Evolutionary conservation across 116 monocot species (phyloP).

Genomic region (Cymodocea nodosa): DNA sequence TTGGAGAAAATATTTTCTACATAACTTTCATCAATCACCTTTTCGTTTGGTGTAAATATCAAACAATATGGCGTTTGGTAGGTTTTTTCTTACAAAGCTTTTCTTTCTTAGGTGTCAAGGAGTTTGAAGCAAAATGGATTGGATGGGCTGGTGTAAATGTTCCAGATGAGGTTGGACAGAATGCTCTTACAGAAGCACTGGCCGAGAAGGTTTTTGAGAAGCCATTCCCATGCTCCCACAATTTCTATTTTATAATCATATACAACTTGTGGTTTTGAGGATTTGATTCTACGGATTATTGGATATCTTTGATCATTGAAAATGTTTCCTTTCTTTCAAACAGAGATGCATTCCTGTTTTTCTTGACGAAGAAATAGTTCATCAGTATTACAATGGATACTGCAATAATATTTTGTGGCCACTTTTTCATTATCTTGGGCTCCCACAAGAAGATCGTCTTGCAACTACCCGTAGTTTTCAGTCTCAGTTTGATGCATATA

Average conservation of each 20-base stretch:
- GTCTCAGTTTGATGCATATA: slow-evolving; percentile 94
- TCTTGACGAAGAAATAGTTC: slow-evolving; percentile 95
- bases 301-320: background rate
- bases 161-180: slow-evolving; percentile 80
- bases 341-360: slow-evolving; percentile 99
- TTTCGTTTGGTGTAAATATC: too few species aligned
- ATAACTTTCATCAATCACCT: too few species aligned
- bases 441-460: slow-evolving; percentile 89
- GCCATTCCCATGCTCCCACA: slow-evolving; percentile 1
- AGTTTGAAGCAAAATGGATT: slow-evolving; percentile 96
- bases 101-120: slow-evolving; percentile 55
- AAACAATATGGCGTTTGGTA: background rate
- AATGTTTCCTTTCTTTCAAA: slow-evolving; percentile 5
- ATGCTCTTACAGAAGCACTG: slow-evolving; percentile 68
- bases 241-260: slow-evolving; percentile 1
- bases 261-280: background rate
- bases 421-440: slow-evolving; percentile 89
- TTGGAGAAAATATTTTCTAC: too few species aligned
- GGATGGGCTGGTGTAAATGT: slow-evolving; percentile 99
- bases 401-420: slow-evolving; percentile 99
- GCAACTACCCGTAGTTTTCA: slow-evolving; percentile 98
- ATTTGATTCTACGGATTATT: background rate
- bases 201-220: slow-evolving; percentile 59
- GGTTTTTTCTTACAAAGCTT: background rate
- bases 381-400: slow-evolving; percentile 97